Base-by-base conservation (phyloP, 306 rosid genomes). In the Cucurbita argyrosperma region DNA sequence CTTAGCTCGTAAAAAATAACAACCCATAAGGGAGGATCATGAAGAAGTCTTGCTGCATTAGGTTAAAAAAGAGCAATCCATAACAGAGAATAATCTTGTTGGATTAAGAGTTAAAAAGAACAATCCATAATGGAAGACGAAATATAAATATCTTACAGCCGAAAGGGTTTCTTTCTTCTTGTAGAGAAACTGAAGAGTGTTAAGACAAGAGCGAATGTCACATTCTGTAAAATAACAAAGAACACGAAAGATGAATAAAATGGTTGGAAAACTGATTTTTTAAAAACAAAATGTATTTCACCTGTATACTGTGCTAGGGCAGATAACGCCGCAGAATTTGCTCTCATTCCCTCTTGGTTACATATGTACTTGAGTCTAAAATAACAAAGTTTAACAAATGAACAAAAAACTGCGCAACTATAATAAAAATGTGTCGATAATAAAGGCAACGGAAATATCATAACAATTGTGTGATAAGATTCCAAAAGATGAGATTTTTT, bases 171-270 rank as follows among this genome's bases (percentile, higher is more conserved):
- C 92, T 53, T 88, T 87, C 88, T 87, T 93, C 89, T 84, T 93
- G 80, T 85, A 79, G 78, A 93, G 89, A 84, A 93, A 93, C 74
- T 93, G 98, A 76, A 93, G 92, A 37, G 97, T 90, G 80, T 93
- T 93, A 89, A 93, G 88, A 87, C 98, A 90, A 70, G 97, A 93
- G 75, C 98, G 96, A 72, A 93, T 93, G 84, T 93, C 98, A 67
- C 96, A 89, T 85, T 85, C 98, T 93, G 96, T 54, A 77, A 81
- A 71, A 57, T 79, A 56, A 40, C 54, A 47, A 72, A 72, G 50
- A 62, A 59, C 19, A 65, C 46, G 46, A 21, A 42, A 75, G 59
- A 77, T 26, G 13, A 69, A 69, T 69, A 49, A 26, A 69, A 69
- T 69, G 56, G 45, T 69, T 13, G 23, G 12, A 68, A 47, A 23